Conservation (phyloP, 495 filamentous ascomycete genomes). For the Aspergillus campestris region DNA sequence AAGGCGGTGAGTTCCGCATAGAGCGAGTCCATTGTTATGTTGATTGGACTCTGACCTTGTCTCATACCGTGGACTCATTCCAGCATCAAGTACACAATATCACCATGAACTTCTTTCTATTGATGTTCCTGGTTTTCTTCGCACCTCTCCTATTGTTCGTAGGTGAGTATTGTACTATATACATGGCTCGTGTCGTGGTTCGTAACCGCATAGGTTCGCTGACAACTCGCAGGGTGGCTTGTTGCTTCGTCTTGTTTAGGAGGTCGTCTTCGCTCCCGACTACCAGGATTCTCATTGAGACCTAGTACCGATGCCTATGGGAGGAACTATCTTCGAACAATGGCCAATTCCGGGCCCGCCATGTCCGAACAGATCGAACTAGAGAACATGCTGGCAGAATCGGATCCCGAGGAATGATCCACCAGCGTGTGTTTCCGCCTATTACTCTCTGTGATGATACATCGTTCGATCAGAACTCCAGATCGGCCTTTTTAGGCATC, state of each 20-base stretch:
- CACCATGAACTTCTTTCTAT: conserved; percentile 41
- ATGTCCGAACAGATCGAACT: conserved; percentile 58
- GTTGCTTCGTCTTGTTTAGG: conserved; percentile 53
- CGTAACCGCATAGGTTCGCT: conserved; percentile 4
- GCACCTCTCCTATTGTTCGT: conserved; percentile 39
- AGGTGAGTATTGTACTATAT: conserved; percentile 24
- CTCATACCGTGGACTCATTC: too few species aligned
- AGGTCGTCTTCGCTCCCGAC: conserved; percentile 39
- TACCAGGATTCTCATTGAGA: conserved; percentile 26
- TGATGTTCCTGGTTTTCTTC: conserved; percentile 43
- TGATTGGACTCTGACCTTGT: too few species aligned
- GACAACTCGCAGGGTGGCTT: conserved; percentile 40
- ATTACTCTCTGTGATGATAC: not conserved
- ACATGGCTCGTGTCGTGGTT: not conserved
- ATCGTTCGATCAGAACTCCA: conserved; percentile 54
- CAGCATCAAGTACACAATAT: not conserved
- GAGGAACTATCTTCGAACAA: conserved; percentile 45
- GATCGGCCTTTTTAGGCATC: conserved; percentile 54
- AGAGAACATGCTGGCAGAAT: conserved; percentile 48
- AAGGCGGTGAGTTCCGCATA: too few species aligned
- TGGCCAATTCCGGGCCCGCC: conserved; percentile 44
- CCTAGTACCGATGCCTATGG: conserved; percentile 41
- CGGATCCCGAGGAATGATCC: conserved; percentile 35
- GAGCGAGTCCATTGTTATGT: too few species aligned
- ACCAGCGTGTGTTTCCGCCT: not conserved